Evolutionary conservation across 225 moss, liverwort and hornwort genomes (phyloP).

Genomic region (Physcomitrellopsis africana): DNA sequence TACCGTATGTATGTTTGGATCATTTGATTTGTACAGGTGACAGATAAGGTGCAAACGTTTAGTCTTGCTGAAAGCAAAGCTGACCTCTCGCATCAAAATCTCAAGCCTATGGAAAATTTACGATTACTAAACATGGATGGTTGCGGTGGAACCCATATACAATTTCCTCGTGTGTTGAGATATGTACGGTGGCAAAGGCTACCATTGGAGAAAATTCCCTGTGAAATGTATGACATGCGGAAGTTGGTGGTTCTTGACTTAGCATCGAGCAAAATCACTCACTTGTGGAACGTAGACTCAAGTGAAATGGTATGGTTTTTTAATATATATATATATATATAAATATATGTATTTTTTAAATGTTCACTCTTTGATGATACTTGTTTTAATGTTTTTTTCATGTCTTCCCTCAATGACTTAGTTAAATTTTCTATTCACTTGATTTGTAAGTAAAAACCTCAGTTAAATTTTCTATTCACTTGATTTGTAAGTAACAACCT

Average conservation of each 20-base stretch:
- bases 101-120: slow-evolving; percentile 21
- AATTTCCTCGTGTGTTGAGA: slow-evolving; percentile 14
- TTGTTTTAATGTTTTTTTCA: no score
- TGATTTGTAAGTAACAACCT: background rate
- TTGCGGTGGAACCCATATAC: slow-evolving; percentile 5
- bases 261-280: slow-evolving; percentile 23
- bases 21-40: slow-evolving; percentile 14
- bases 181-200: slow-evolving; percentile 29
- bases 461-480: background rate
- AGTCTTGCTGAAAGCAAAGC: slow-evolving; percentile 20
- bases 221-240: slow-evolving; percentile 22
- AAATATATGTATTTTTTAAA: no score
- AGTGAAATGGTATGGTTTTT: slow-evolving; percentile 5
- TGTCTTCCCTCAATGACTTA: background rate
- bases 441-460: background rate
- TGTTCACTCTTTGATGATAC: no score
- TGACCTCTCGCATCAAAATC: slow-evolving; percentile 25
- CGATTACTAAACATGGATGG: slow-evolving; percentile 34
- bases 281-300: slow-evolving; percentile 10
- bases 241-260: slow-evolving; percentile 27
- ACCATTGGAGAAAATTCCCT: slow-evolving; percentile 3
- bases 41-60: slow-evolving; percentile 29
- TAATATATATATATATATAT: no score
- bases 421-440: background rate
- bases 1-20: background rate